Evolutionary conservation across 2,329 filamentous ascomycete genomes (phyloP).

Genomic region (Colletotrichum tamarilloi): DNA sequence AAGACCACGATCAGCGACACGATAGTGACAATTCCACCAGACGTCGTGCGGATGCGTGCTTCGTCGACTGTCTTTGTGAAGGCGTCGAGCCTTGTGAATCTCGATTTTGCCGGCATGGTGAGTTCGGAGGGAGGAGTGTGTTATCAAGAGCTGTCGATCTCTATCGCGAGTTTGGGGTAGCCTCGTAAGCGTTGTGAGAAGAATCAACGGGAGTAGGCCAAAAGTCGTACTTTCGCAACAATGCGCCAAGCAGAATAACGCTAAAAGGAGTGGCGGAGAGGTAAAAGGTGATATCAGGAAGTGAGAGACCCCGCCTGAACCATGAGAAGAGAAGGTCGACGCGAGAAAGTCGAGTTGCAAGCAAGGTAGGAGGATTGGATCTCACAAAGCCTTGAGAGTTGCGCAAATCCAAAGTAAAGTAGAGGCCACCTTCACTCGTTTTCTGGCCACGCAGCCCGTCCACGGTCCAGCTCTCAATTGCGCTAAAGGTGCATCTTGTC

Average conservation of each 20-base stretch:
- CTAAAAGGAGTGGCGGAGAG: constrained; percentile 31
- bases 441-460: constrained; percentile 35
- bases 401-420: constrained; percentile 29
- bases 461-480: constrained; percentile 13
- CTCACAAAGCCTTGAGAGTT: neutral
- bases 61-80: constrained; percentile 99
- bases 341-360: neutral
- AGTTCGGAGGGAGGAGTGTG: neutral
- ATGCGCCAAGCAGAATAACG: constrained; percentile 36
- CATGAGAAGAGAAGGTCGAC: constrained; percentile 25
- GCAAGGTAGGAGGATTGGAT: neutral
- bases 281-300: constrained; percentile 27
- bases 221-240: constrained; percentile 14
- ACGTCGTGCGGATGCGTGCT: constrained; percentile 94
- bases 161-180: constrained; percentile 12
- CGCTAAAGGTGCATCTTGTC: constrained; percentile 24
- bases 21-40: constrained; percentile 94
- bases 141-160: constrained; percentile 9
- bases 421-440: constrained; percentile 51
- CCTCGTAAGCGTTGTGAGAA: constrained; percentile 14
- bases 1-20: constrained; percentile 88
- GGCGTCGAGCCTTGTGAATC: constrained; percentile 96
- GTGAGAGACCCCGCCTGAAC: constrained; percentile 28
- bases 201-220: constrained; percentile 15
- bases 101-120: constrained; percentile 87